phyloP scores from a whole-genome alignment of 768 basidiomycete genomes.

The Daedalea quercina region DNA sequence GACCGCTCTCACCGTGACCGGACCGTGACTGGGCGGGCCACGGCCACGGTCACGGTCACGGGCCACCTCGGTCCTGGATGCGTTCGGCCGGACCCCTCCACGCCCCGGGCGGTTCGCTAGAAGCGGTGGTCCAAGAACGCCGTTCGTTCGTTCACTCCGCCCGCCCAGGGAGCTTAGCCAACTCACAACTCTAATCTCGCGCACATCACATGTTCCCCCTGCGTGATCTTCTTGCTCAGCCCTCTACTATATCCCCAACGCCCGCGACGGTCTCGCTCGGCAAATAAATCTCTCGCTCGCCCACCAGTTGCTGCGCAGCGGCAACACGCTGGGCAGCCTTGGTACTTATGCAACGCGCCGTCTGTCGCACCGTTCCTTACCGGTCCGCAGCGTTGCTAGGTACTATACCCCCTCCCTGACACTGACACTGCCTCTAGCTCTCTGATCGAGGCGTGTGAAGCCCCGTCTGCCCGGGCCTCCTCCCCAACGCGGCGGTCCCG shows the following conservation, averaged over 20 bases:
- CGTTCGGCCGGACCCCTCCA: neutral
- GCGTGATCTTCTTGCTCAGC: slow-evolving; percentile 1
- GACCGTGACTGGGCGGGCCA: too few species aligned
- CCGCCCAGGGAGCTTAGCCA: slow-evolving; percentile 3
- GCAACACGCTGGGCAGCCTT: neutral
- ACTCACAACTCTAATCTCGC: slow-evolving; percentile 1
- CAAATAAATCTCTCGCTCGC: neutral
- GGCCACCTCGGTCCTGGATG: neutral
- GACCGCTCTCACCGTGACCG: too few species aligned
- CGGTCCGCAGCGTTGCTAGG: neutral
- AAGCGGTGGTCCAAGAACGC: neutral
- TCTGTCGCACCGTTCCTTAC: neutral
- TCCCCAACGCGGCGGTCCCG: neutral
- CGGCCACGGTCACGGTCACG: neutral
- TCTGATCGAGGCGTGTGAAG: neutral
- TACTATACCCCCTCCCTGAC: too few species aligned
- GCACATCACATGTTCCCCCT: neutral
- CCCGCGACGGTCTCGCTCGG: neutral
- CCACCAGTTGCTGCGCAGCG: neutral
- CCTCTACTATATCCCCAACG: neutral
- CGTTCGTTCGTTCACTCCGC: neutral
- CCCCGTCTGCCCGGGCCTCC: neutral
- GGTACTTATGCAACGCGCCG: neutral
- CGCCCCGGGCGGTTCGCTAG: neutral
- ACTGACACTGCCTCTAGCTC: neutral